Conservation (phyloP, 1,284 basidiomycete genomes). For the Trametes polyzona region DNA sequence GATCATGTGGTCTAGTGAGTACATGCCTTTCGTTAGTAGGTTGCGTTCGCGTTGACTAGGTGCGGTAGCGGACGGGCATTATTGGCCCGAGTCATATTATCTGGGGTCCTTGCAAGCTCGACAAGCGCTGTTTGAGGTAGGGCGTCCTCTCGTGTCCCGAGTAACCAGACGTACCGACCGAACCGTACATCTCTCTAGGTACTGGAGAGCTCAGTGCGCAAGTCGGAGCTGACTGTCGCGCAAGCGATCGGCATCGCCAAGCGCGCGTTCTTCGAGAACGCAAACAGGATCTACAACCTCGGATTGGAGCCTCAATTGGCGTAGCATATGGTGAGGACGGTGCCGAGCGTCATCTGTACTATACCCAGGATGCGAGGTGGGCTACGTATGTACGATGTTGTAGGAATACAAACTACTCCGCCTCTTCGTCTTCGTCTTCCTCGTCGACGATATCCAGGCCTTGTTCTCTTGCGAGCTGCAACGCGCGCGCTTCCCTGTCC, state of each 20-base stretch:
- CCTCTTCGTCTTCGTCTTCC: constrained; percentile 33
- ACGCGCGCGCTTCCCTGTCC: constrained; percentile 47
- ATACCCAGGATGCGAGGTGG: too few relatives aligned
- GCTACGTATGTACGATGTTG: too few relatives aligned
- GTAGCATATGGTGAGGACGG: background rate
- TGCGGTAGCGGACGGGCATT: constrained; percentile 68
- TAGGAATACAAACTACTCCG: background rate
- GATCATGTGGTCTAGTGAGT: constrained; percentile 77
- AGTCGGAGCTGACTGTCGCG: constrained; percentile 49
- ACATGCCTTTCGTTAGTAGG: background rate
- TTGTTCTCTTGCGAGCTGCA: constrained; percentile 49
- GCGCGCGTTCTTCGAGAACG: constrained; percentile 60
- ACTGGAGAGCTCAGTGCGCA: constrained; percentile 47
- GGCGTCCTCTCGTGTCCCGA: background rate
- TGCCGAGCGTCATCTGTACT: background rate
- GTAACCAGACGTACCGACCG: background rate
- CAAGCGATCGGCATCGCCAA: constrained; percentile 55
- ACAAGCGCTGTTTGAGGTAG: constrained; percentile 60
- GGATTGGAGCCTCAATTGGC: constrained; percentile 42
- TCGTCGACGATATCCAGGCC: constrained; percentile 59
- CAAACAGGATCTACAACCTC: constrained; percentile 60
- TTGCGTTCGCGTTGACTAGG: background rate
- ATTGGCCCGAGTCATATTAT: constrained; percentile 79
- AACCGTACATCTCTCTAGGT: constrained; percentile 42
- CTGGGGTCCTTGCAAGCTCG: constrained; percentile 67